Conservation (phyloP, 1,139 yeast species). For the Torulaspora pretoriensis region DNA sequence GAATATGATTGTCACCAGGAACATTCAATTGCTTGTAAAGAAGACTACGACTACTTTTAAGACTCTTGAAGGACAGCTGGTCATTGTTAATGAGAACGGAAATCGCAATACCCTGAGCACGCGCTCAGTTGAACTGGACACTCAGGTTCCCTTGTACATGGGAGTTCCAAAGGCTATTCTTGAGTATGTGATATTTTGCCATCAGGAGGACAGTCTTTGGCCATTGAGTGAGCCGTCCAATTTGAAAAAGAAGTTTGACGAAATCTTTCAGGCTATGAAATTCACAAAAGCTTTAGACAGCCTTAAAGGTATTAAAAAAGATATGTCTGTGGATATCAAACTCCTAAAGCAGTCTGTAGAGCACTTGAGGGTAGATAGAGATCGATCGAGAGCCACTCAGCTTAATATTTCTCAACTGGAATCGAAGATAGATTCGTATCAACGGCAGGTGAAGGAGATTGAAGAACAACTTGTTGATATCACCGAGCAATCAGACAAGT, state of each 20-base stretch:
- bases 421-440: conserved; percentile 44
- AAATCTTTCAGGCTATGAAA: conserved; percentile 91
- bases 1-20: conserved; percentile 80
- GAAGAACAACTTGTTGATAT: conserved; percentile 49
- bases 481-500: conserved; percentile 54
- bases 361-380: conserved; percentile 68
- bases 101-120: conserved; percentile 73
- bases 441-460: conserved; percentile 48
- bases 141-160: conserved; percentile 70
- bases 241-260: conserved; percentile 89
- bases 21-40: conserved; percentile 67
- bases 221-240: conserved; percentile 89
- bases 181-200: conserved; percentile 93
- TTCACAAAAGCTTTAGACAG: conserved; percentile 87
- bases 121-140: conserved; percentile 80
- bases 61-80: conserved; percentile 84
- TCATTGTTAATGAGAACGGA: conserved; percentile 56
- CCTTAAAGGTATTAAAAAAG: conserved; percentile 71
- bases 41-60: conserved; percentile 70
- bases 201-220: conserved; percentile 97
- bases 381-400: conserved; percentile 60
- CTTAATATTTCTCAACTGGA: conserved; percentile 46
- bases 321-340: conserved; percentile 69
- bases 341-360: conserved; percentile 72
- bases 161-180: conserved; percentile 87